A percentile compares a stretch with the other conserved stretches of the same genome.
These are phyloP conservation scores for Colletotrichum lupini DNA, from an alignment of 2,329 filamentous ascomycete species.

Conservation along the genomic window DNA sequence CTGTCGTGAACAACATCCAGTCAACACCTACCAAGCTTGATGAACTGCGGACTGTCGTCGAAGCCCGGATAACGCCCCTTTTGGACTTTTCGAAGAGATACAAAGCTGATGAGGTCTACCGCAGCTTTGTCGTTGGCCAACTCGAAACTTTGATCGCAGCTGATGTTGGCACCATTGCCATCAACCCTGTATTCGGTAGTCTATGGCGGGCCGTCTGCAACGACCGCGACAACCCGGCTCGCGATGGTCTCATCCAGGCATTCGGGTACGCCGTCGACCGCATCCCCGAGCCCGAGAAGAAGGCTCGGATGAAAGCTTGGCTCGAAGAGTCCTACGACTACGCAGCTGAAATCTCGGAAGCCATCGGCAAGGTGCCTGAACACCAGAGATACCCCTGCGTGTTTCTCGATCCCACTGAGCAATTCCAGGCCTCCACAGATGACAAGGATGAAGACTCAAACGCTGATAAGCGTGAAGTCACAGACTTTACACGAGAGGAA, in stretches of 20 bases:
- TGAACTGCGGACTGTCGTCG: conserved; percentile 40
- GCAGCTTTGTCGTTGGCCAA: conserved; percentile 49
- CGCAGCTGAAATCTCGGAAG: conserved; percentile 52
- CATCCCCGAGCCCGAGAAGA: conserved; percentile 46
- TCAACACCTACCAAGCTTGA: conserved; percentile 35
- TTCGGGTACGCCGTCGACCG: conserved; percentile 54
- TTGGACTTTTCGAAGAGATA: conserved; percentile 55
- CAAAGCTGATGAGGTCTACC: conserved; percentile 49
- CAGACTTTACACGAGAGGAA: conserved; percentile 55
- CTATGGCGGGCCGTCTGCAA: conserved; percentile 62
- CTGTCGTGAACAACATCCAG: conserved; percentile 33
- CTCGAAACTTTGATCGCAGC: conserved; percentile 54
- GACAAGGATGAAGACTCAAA: conserved; percentile 39
- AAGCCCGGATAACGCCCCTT: conserved; percentile 39
- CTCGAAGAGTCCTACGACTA: conserved; percentile 63
- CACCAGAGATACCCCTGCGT: conserved; percentile 57
- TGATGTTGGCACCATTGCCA: conserved; percentile 55
- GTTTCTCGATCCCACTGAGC: conserved; percentile 60
- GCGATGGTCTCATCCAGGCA: conserved; percentile 52
- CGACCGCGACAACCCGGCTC: conserved; percentile 53
- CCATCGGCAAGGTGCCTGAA: conserved; percentile 50
- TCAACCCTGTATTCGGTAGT: conserved; percentile 62
- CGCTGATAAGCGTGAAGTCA: conserved; percentile 40
- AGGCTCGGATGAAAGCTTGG: conserved; percentile 56
- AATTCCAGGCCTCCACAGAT: conserved; percentile 42